Conservation (phyloP, 306 rosid genomes). For the Mimosa pudica region DNA sequence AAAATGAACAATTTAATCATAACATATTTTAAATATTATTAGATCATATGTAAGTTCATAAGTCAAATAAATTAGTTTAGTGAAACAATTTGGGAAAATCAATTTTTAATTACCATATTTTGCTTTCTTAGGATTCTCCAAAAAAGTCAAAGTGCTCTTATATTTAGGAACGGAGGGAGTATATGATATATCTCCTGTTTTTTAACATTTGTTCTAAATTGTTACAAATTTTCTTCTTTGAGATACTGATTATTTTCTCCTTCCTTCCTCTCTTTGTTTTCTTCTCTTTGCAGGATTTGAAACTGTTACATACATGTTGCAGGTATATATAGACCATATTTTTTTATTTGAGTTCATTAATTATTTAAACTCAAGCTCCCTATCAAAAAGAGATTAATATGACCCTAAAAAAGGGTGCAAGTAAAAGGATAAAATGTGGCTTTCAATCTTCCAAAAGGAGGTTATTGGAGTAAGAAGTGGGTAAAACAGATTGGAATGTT, state of each 20-base stretch:
- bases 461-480: neutral
- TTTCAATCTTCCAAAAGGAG: neutral
- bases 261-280: conserved; percentile 29
- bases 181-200: too few relatives aligned
- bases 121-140: too few relatives aligned
- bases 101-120: too few relatives aligned
- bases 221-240: neutral
- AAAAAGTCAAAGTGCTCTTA: too few relatives aligned
- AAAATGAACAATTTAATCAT: too few relatives aligned
- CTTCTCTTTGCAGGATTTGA: conserved; percentile 69
- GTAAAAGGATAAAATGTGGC: neutral
- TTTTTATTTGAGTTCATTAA: conserved; percentile 3
- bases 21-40: too few relatives aligned
- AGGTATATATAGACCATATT: conserved; percentile 58
- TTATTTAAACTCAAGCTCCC: neutral
- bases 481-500: neutral
- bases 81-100: too few relatives aligned
- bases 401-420: neutral
- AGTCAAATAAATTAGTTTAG: too few relatives aligned
- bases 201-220: neutral
- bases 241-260: conserved; percentile 31
- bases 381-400: neutral
- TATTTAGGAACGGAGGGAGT: too few relatives aligned
- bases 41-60: too few relatives aligned
- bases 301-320: conserved; percentile 97